A percentile compares a stretch with the other conserved stretches of the same genome.
These are phyloP conservation scores for Candida manassasensis DNA, from an alignment of 805 yeast species.

Conservation along the genomic window DNA sequence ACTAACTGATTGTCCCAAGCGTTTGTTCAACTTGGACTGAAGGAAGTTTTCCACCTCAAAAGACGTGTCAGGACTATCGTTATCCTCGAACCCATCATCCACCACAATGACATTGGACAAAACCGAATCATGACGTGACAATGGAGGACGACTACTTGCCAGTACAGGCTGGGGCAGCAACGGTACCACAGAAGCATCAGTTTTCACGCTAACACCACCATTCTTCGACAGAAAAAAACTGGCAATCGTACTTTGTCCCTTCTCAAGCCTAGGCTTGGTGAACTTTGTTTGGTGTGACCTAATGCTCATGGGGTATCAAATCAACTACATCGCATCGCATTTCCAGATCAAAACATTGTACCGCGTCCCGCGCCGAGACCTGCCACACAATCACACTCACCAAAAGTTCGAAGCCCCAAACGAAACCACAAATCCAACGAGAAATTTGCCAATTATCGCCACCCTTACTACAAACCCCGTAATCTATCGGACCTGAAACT, in stretches of 20 bases:
- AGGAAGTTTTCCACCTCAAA: conserved; percentile 5
- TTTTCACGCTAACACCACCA: not conserved
- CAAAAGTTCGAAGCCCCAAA: no score
- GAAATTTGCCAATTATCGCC: no score
- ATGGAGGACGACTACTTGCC: not conserved
- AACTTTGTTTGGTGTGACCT: conserved; percentile 1
- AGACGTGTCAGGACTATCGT: conserved; percentile 4
- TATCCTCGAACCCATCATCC: conserved; percentile 3
- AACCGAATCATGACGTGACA: not conserved
- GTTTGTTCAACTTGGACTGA: conserved; percentile 1
- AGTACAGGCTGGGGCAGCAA: no score
- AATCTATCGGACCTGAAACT: no score
- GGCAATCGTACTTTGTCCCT: conserved; percentile 22
- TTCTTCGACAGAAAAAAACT: conserved; percentile 18
- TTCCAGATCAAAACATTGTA: no score
- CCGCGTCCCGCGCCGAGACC: no score
- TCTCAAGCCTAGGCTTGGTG: not conserved
- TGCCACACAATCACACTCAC: no score
- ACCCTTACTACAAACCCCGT: no score
- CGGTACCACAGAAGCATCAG: not conserved
- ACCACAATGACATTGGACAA: not conserved
- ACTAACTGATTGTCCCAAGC: no score
- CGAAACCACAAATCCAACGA: no score
- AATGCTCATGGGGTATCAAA: no score
- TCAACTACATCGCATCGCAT: no score